Evolutionary conservation across 1,284 basidiomycete species (phyloP).

Genomic region (Ganoderma boninense): DNA sequence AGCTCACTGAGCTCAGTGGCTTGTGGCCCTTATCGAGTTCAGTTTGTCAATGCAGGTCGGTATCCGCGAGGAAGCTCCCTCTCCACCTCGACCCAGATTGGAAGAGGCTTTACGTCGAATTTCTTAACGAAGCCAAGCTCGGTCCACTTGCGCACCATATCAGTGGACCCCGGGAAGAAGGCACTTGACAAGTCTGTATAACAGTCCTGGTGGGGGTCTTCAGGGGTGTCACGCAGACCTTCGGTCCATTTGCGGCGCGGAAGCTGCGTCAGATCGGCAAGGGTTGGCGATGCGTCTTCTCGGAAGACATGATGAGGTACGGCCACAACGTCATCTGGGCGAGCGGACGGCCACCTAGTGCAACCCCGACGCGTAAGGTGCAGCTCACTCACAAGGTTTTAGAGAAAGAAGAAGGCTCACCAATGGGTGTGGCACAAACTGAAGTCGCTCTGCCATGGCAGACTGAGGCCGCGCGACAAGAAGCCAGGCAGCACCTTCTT

Average conservation of each 20-base stretch:
- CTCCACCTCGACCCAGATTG: neutral
- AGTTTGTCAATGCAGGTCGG: neutral
- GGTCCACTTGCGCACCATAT: neutral
- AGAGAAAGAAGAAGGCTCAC: slow-evolving; percentile 1
- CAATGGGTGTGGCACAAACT: slow-evolving; percentile 30
- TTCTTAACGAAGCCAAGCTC: neutral
- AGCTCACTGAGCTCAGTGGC: neutral
- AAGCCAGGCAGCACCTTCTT: slow-evolving; percentile 20
- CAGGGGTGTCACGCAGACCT: neutral
- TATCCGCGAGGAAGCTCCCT: neutral
- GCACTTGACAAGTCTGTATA: neutral
- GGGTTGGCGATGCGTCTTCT: neutral
- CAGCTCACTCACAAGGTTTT: neutral
- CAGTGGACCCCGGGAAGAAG: neutral
- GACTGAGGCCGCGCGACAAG: slow-evolving; percentile 28
- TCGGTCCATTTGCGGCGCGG: slow-evolving; percentile 2
- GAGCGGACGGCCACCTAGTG: slow-evolving; percentile 1
- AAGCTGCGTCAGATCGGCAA: neutral
- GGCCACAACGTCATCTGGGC: neutral
- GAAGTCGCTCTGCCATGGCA: slow-evolving; percentile 37
- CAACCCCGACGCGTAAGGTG: neutral
- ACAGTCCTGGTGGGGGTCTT: neutral
- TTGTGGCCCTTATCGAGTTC: neutral
- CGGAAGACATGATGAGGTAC: neutral
- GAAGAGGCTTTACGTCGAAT: neutral